These are phyloP conservation scores for Penicillium sp. DNA, from an alignment of 2,329 filamentous ascomycete genomes.

Conservation along the genomic window DNA sequence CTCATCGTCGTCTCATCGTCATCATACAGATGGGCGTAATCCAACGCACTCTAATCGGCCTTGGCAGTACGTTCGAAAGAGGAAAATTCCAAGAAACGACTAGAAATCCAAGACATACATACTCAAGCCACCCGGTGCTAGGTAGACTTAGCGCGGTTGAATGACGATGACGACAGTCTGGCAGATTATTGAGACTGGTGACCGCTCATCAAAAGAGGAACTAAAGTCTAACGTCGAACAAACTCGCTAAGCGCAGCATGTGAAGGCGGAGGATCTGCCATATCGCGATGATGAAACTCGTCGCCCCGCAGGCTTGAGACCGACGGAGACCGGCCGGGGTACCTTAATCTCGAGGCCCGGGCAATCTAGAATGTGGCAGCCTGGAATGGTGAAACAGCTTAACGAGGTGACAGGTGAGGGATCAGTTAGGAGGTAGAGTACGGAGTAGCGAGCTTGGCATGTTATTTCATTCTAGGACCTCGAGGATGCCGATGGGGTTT, in stretches of 20 bases:
- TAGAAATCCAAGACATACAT: neutral
- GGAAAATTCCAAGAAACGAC: neutral
- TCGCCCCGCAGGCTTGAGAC: constrained; percentile 15
- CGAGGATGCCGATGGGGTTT: too few species aligned
- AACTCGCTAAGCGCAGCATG: constrained; percentile 6
- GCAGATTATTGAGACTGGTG: neutral
- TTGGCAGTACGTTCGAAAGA: neutral
- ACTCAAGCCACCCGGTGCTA: constrained; percentile 20
- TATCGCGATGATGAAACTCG: constrained; percentile 12
- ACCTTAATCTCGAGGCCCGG: neutral
- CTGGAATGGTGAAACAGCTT: too few species aligned
- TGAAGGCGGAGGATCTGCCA: constrained; percentile 15
- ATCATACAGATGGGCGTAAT: neutral
- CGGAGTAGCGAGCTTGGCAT: too few species aligned
- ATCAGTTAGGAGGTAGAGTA: neutral
- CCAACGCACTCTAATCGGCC: neutral
- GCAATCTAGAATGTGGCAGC: too few species aligned
- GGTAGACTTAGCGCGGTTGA: constrained; percentile 17
- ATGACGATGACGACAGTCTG: neutral
- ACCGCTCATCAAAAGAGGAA: neutral
- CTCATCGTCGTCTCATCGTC: constrained; percentile 9
- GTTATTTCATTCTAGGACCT: too few species aligned
- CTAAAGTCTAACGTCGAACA: neutral
- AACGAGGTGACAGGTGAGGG: too few species aligned
- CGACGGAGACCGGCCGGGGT: constrained; percentile 24